phyloP scores from a whole-genome alignment of 805 yeast genomes.

The Schizosaccharomyces japonicus region DNA sequence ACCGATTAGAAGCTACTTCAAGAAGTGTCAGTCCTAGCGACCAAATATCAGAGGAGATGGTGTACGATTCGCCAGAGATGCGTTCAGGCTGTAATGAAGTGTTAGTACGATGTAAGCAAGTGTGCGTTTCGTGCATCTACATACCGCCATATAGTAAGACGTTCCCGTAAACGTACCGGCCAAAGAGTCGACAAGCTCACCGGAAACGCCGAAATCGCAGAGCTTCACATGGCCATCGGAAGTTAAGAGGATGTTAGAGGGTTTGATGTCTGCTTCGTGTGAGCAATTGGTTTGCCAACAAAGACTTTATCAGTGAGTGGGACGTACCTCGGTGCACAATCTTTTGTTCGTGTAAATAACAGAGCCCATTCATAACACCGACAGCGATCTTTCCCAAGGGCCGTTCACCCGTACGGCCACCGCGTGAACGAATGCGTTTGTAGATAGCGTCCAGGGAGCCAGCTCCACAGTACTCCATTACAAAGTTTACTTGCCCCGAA shows the following conservation, averaged over 20 bases:
- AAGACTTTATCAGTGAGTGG: neutral
- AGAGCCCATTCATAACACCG: constrained; percentile 58
- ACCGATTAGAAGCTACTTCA: constrained; percentile 81
- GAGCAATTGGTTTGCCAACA: neutral
- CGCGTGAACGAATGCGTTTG: constrained; percentile 42
- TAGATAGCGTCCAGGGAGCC: constrained; percentile 77
- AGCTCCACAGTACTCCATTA: constrained; percentile 96
- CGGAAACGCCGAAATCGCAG: constrained; percentile 90
- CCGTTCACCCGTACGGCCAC: constrained; percentile 78
- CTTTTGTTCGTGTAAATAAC: constrained; percentile 65
- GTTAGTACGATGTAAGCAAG: neutral
- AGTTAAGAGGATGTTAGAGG: constrained; percentile 71
- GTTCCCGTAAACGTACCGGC: constrained; percentile 96
- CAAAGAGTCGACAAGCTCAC: constrained; percentile 66
- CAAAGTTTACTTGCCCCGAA: constrained; percentile 63
- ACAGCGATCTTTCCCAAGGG: constrained; percentile 80
- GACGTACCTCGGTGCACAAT: constrained; percentile 56
- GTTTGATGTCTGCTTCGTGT: constrained; percentile 62
- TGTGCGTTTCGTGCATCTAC: neutral
- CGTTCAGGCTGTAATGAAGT: constrained; percentile 40
- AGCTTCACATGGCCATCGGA: constrained; percentile 59
- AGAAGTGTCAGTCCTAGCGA: constrained; percentile 74
- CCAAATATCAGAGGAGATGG: constrained; percentile 93
- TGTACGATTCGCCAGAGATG: constrained; percentile 82
- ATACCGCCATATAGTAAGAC: constrained; percentile 75